Percentiles rank a stretch among this genome's conserved stretches.
phyloP scores from a whole-genome alignment of 208 protist species.

The Trichomonas vaginalis region DNA sequence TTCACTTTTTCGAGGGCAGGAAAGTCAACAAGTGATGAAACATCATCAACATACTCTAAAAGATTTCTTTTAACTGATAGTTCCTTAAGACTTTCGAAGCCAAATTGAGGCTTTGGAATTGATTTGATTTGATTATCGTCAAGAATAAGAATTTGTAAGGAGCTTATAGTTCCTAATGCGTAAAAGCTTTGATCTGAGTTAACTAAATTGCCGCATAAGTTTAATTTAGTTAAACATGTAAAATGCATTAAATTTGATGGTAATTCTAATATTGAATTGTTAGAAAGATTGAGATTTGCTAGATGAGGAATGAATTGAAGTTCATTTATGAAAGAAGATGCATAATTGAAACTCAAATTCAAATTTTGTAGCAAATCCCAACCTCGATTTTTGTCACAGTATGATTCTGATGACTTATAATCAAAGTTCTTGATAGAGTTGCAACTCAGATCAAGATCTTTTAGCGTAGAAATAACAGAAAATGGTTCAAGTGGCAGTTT shows the following conservation, averaged over 20 bases:
- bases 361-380: background rate
- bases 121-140: background rate
- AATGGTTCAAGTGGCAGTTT: background rate
- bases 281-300: background rate
- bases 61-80: background rate
- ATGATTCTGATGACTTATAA: background rate
- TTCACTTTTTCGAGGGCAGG: background rate
- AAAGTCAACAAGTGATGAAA: background rate
- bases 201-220: background rate
- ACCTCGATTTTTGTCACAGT: background rate
- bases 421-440: background rate
- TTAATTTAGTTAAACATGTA: background rate
- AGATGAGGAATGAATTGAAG: background rate
- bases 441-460: background rate
- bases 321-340: background rate
- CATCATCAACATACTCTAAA: background rate
- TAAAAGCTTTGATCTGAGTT: background rate
- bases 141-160: background rate
- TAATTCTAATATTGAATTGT: background rate
- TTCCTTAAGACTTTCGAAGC: background rate
- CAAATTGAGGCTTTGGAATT: background rate
- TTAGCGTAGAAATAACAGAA: background rate
- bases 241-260: background rate
- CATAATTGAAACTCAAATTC: background rate
- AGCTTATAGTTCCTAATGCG: background rate